Evolutionary conservation across 2,329 filamentous ascomycete genomes (phyloP).

Genomic region (Exophiala alcalophila): DNA sequence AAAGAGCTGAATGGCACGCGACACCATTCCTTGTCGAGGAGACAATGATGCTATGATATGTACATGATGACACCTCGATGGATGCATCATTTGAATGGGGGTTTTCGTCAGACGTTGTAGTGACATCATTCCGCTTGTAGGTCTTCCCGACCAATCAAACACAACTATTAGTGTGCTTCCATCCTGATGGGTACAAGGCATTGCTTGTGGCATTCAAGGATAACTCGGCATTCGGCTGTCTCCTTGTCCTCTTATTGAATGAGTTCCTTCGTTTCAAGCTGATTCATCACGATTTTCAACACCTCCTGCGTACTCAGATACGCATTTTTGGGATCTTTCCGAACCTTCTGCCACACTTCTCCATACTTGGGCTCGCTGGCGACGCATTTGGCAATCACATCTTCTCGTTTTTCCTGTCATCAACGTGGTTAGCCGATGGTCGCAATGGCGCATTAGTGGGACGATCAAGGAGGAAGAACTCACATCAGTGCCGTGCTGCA

Average conservation of each 20-base stretch:
- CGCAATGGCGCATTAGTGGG: too few relatives aligned
- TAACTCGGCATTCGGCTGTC: too few relatives aligned
- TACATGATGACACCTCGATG: too few relatives aligned
- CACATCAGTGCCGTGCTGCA: constrained; percentile 82
- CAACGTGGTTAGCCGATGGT: constrained; percentile 9
- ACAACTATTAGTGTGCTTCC: too few relatives aligned
- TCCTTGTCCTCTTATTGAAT: too few relatives aligned
- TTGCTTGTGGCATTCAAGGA: too few relatives aligned
- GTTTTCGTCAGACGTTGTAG: too few relatives aligned
- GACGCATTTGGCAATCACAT: constrained; percentile 77
- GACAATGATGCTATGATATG: constrained; percentile 1
- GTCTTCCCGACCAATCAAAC: too few relatives aligned
- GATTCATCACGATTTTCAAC: constrained; percentile 69
- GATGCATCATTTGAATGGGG: too few relatives aligned
- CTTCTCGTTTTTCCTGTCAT: constrained; percentile 72
- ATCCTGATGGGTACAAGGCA: too few relatives aligned
- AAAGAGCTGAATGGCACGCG: too few relatives aligned
- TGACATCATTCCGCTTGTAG: too few relatives aligned
- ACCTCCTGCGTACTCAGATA: constrained; percentile 74
- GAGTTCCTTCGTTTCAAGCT: constrained; percentile 40
- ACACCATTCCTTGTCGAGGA: not conserved
- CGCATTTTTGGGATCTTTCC: constrained; percentile 82
- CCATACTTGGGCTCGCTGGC: constrained; percentile 86
- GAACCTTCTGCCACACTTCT: constrained; percentile 82
- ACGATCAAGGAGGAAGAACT: constrained; percentile 29